Conservation (phyloP, 306 rosid genomes). For the Urtica urens region DNA sequence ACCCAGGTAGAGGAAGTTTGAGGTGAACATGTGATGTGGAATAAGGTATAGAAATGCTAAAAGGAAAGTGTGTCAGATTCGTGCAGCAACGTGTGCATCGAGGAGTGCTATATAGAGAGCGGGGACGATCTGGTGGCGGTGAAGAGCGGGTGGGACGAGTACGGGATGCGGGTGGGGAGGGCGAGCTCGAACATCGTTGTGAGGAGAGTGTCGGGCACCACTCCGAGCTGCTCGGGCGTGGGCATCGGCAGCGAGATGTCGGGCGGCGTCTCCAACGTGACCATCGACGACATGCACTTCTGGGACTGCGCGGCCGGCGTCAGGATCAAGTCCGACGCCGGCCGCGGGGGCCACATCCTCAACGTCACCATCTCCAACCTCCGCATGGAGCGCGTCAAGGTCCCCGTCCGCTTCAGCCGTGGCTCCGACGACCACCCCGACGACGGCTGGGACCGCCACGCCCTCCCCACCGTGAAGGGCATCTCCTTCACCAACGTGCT, state of each 20-base stretch:
- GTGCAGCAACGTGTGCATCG: conserved; percentile 65
- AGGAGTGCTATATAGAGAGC: conserved; percentile 91
- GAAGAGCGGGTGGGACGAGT: conserved; percentile 97
- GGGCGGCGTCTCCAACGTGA: conserved; percentile 74
- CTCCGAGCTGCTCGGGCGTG: conserved; percentile 89
- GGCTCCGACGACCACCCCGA: conserved; percentile 93
- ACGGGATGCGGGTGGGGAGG: conserved; percentile 61
- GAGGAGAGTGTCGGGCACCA: conserved; percentile 83
- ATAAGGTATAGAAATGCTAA: no score
- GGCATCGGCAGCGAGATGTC: conserved; percentile 99
- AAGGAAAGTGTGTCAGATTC: conserved; percentile 47
- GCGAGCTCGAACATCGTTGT: conserved; percentile 71
- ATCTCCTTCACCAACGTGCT: conserved; percentile 47
- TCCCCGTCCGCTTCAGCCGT: conserved; percentile 72
- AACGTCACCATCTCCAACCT: conserved; percentile 52
- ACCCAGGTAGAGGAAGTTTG: no score
- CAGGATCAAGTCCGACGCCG: conserved; percentile 72
- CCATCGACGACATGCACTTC: conserved; percentile 63
- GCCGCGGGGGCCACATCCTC: conserved; percentile 73
- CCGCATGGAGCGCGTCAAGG: conserved; percentile 71
- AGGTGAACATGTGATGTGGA: no score
- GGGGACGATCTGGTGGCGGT: conserved; percentile 95
- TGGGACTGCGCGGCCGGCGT: conserved; percentile 88
- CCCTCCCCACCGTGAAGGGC: conserved; percentile 59
- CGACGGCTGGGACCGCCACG: conserved; percentile 82